Evolutionary conservation across 768 basidiomycete genomes (phyloP).

Genomic region (Mycena albidolilacea): DNA sequence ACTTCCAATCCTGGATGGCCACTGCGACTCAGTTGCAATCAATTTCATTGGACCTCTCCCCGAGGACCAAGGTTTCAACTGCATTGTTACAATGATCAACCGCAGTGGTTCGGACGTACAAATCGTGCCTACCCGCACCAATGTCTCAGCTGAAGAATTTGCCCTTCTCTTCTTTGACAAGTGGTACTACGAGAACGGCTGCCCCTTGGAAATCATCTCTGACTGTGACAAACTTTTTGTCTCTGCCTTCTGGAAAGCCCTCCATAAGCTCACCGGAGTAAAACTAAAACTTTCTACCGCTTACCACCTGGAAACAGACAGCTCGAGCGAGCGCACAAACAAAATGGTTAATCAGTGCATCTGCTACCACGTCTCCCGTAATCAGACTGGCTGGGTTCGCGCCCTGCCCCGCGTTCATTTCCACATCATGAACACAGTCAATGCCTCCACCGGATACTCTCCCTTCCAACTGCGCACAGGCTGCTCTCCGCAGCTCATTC

Average conservation of each 20-base stretch:
- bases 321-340: constrained; percentile 46
- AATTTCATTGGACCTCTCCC: constrained; percentile 56
- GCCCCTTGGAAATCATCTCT: constrained; percentile 47
- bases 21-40: constrained; percentile 48
- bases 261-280: constrained; percentile 33
- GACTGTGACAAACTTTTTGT: constrained; percentile 54
- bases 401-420: constrained; percentile 46
- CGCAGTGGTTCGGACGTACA: constrained; percentile 35
- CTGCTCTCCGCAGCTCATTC: constrained; percentile 41
- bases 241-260: constrained; percentile 47
- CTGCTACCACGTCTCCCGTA: constrained; percentile 42
- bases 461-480: constrained; percentile 47
- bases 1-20: constrained; percentile 46
- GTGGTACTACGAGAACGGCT: constrained; percentile 51
- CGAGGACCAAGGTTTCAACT: constrained; percentile 47
- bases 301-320: constrained; percentile 54
- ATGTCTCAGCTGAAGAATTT: constrained; percentile 43
- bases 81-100: constrained; percentile 40
- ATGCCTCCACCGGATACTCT: constrained; percentile 47
- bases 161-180: constrained; percentile 46
- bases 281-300: constrained; percentile 49
- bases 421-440: constrained; percentile 49
- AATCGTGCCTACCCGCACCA: constrained; percentile 30
- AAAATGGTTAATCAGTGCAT: constrained; percentile 44
- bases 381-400: constrained; percentile 47